Evolutionary conservation across 2,329 filamentous ascomycete genomes (phyloP).

Genomic region (Arthrobotrys iridis): DNA sequence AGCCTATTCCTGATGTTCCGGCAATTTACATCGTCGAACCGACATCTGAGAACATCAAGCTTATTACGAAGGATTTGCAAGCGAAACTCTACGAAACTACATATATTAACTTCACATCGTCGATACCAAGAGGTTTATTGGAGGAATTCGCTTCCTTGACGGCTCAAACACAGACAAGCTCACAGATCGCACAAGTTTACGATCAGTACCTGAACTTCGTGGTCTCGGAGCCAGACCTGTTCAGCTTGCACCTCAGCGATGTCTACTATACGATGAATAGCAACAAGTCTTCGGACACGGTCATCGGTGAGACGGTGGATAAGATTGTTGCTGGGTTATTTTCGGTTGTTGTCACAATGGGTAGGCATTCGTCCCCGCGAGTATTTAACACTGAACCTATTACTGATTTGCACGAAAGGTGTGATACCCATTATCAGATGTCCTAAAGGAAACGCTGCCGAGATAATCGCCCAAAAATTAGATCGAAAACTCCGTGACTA

Average conservation of each 20-base stretch:
- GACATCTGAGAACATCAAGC: conserved; percentile 78
- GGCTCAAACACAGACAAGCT: conserved; percentile 82
- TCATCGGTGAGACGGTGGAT: conserved; percentile 86
- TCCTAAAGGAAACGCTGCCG: conserved; percentile 89
- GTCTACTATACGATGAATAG: conserved; percentile 97
- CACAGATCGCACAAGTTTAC: conserved; percentile 89
- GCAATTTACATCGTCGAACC: conserved; percentile 97
- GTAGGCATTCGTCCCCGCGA: conserved; percentile 64
- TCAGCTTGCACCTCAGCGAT: conserved; percentile 91
- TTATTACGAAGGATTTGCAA: conserved; percentile 85
- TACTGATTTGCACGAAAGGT: conserved; percentile 65
- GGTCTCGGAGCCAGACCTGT: conserved; percentile 92
- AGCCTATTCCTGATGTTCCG: conserved; percentile 94
- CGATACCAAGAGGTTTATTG: conserved; percentile 85
- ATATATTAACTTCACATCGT: conserved; percentile 96
- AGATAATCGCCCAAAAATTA: conserved; percentile 91
- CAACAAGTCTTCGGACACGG: conserved; percentile 86
- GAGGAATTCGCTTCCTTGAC: conserved; percentile 95
- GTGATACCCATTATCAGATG: conserved; percentile 95
- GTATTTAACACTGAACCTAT: conserved; percentile 22
- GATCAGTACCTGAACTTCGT: conserved; percentile 99
- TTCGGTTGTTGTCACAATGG: conserved; percentile 98
- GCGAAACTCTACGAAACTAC: conserved; percentile 90
- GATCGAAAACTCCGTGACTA: conserved; percentile 96
- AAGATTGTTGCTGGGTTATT: conserved; percentile 95